These are phyloP conservation scores for Lodderomyces orthopsilosis DNA, from an alignment of 1,139 yeast species.

Conservation along the genomic window DNA sequence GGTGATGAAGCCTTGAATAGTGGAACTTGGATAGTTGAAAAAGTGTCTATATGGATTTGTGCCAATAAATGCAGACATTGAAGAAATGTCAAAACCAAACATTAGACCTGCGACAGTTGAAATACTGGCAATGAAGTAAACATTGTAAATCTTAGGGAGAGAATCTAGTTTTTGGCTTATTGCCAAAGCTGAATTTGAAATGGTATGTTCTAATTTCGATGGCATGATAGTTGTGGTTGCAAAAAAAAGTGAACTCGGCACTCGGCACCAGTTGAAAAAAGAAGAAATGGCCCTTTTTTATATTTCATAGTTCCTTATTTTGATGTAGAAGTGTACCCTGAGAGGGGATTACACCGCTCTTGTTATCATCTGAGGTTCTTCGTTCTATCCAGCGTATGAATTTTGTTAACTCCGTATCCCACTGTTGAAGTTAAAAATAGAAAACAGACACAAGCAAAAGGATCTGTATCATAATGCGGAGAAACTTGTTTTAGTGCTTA, in stretches of 20 bases:
- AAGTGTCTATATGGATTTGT: constrained; percentile 20
- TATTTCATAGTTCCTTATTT: neutral
- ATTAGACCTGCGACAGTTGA: constrained; percentile 59
- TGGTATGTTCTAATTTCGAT: constrained; percentile 11
- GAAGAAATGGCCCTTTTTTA: neutral
- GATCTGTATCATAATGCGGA: neutral
- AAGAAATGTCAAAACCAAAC: constrained; percentile 69
- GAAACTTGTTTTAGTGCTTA: neutral
- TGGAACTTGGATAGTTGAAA: constrained; percentile 41
- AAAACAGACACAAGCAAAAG: neutral
- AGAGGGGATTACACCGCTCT: too few species aligned
- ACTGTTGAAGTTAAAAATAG: neutral
- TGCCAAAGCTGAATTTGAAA: constrained; percentile 30
- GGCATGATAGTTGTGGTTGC: constrained; percentile 10
- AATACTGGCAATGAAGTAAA: constrained; percentile 42
- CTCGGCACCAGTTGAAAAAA: neutral
- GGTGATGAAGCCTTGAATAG: constrained; percentile 58
- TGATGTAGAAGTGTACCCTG: too few species aligned
- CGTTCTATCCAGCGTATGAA: too few species aligned
- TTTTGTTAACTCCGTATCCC: neutral
- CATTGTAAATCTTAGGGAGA: constrained; percentile 43
- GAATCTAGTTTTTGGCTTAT: constrained; percentile 32
- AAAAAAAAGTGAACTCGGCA: neutral
- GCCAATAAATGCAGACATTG: constrained; percentile 61
- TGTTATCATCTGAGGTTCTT: too few species aligned